Percentiles rank a stretch among this genome's conserved stretches.
Conservation (phyloP, 169 alveolate genomes). For the Theileria parva region DNA sequence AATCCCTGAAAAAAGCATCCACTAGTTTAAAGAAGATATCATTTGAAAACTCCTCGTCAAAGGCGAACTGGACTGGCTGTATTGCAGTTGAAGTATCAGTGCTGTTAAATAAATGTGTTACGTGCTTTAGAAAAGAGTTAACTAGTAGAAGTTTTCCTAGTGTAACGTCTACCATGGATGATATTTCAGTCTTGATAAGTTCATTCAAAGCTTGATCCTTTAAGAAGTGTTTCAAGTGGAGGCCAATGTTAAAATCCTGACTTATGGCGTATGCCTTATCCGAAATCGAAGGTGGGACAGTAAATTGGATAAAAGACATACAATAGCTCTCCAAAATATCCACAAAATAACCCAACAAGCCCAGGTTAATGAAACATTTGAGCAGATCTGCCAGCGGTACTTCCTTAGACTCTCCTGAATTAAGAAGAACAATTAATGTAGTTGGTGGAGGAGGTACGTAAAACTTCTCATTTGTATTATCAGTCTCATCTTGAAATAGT, state of each 20-base stretch:
- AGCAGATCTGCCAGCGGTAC: slow-evolving; percentile 4
- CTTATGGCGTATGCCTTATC: neutral
- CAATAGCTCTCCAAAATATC: neutral
- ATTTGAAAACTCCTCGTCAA: neutral
- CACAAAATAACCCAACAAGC: neutral
- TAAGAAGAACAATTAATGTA: neutral
- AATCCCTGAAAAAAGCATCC: neutral
- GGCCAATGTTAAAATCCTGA: neutral
- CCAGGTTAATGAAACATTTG: neutral
- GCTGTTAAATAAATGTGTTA: neutral
- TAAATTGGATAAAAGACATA: neutral
- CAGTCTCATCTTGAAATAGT: neutral
- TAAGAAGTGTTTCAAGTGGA: neutral
- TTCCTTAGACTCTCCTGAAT: neutral
- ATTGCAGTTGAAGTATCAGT: neutral
- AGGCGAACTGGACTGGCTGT: neutral
- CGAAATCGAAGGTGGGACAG: neutral
- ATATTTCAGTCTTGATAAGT: neutral
- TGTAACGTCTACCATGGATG: neutral
- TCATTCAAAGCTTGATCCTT: neutral
- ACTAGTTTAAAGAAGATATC: neutral
- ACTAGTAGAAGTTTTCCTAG: neutral
- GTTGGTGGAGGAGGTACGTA: neutral
- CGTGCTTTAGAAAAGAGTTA: neutral
- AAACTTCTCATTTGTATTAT: neutral